phyloP scores from a whole-genome alignment of 352 stramenopile genomes.

The Phytophthora multivora region DNA sequence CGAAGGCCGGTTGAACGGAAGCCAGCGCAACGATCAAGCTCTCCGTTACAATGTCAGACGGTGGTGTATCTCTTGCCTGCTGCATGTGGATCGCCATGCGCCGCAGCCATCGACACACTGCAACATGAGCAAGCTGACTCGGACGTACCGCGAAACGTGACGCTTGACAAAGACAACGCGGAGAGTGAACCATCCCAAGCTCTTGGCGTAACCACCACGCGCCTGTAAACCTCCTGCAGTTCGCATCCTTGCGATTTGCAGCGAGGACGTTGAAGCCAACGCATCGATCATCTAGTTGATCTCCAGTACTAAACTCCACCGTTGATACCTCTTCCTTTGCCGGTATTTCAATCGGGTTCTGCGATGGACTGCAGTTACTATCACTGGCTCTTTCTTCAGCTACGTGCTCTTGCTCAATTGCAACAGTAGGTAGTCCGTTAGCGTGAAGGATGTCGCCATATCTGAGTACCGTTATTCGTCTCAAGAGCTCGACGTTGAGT shows the following conservation, averaged over 20 bases:
- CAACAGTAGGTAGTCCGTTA: constrained; percentile 15
- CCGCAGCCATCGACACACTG: constrained; percentile 42
- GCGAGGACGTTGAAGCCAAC: constrained; percentile 5
- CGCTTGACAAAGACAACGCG: constrained; percentile 32
- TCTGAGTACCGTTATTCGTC: constrained; percentile 21
- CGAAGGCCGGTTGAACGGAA: constrained; percentile 25
- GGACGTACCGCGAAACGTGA: constrained; percentile 8
- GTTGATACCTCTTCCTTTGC: background rate
- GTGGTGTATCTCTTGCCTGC: background rate
- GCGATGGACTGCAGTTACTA: background rate
- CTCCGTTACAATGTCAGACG: constrained; percentile 3
- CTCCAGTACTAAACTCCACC: background rate
- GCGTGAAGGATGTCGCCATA: constrained; percentile 24
- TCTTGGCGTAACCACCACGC: constrained; percentile 43
- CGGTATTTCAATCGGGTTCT: constrained; percentile 5
- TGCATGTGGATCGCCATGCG: constrained; percentile 2
- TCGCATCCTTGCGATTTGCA: background rate
- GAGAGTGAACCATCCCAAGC: constrained; percentile 32
- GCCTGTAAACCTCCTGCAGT: constrained; percentile 5
- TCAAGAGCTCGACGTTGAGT: constrained; percentile 20
- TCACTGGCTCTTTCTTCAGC: background rate
- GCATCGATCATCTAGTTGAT: constrained; percentile 3
- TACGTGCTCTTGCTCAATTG: background rate
- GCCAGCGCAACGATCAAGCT: constrained; percentile 10
- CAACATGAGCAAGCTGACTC: constrained; percentile 24